Evolutionary conservation across 345 rosid genomes (phyloP).

Genomic region (Noccaea bulbosa): DNA sequence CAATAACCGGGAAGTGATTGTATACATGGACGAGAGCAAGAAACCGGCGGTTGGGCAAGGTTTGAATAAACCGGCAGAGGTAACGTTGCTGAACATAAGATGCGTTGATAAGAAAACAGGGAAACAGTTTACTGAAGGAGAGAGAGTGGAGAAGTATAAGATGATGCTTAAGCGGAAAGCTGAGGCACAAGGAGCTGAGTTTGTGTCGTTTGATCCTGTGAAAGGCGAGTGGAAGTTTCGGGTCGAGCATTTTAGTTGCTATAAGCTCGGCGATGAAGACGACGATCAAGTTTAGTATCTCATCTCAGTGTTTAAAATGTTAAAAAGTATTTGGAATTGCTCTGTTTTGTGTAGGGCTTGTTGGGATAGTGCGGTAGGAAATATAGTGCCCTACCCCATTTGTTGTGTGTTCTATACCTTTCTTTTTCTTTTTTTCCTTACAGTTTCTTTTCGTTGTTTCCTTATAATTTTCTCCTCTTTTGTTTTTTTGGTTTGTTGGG

Average conservation of each 20-base stretch:
- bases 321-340: neutral
- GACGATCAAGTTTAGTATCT: slow-evolving; percentile 33
- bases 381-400: slow-evolving; percentile 20
- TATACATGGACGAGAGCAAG: slow-evolving; percentile 89
- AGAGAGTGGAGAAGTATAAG: slow-evolving; percentile 70
- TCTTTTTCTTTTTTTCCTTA: neutral
- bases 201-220: slow-evolving; percentile 78
- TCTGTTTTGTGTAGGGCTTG: slow-evolving; percentile 23
- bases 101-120: slow-evolving; percentile 84
- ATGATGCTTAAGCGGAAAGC: slow-evolving; percentile 88
- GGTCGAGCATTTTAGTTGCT: slow-evolving; percentile 84
- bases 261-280: slow-evolving; percentile 61
- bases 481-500: neutral
- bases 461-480: neutral
- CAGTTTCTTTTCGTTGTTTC: neutral
- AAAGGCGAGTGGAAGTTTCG: slow-evolving; percentile 94
- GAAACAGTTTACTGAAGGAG: slow-evolving; percentile 70
- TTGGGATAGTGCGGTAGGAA: slow-evolving; percentile 28
- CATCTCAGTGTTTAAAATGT: slow-evolving; percentile 18
- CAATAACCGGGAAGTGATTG: slow-evolving; percentile 87
- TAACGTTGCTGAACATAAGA: slow-evolving; percentile 87
- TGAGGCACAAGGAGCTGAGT: slow-evolving; percentile 87
- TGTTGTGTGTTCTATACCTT: slow-evolving; percentile 23
- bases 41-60: slow-evolving; percentile 97
- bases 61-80: slow-evolving; percentile 94